phyloP scores from a whole-genome alignment of 164 flowering plant genomes.

The Umbilicus rupestris region DNA sequence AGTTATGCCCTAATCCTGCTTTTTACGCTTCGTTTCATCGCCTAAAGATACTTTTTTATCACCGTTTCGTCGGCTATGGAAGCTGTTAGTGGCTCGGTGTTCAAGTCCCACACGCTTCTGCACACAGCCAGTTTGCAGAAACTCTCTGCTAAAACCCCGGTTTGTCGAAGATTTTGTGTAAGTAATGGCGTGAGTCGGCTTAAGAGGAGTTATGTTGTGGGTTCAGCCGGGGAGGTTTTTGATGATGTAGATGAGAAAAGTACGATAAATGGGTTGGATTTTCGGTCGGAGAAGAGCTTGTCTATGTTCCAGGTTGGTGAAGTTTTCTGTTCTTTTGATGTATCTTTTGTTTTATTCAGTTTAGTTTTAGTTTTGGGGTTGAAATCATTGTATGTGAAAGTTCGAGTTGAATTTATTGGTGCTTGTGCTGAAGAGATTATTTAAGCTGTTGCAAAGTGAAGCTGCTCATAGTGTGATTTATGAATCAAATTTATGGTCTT shows the following conservation, averaged over 20 bases:
- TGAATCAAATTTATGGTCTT: no score
- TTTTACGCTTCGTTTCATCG: neutral
- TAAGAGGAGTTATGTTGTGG: neutral
- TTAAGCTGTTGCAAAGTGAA: no score
- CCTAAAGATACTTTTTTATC: neutral
- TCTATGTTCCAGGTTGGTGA: neutral
- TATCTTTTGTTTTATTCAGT: no score
- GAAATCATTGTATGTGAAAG: no score
- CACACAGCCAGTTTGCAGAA: neutral
- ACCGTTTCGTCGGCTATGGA: neutral
- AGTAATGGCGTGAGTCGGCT: neutral
- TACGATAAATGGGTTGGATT: neutral
- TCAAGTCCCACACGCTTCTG: neutral
- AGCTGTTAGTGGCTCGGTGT: neutral
- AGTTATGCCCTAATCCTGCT: neutral
- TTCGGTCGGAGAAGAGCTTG: neutral
- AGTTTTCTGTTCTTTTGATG: no score
- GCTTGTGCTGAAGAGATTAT: no score
- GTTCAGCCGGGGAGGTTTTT: neutral
- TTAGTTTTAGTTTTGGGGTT: no score
- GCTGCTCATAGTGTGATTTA: conserved; percentile 40
- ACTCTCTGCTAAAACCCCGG: neutral
- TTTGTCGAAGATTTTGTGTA: neutral
- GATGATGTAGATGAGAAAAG: neutral
- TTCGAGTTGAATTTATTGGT: no score